phyloP scores from a whole-genome alignment of 352 stramenopile genomes.

The Globisporangium splendens region DNA sequence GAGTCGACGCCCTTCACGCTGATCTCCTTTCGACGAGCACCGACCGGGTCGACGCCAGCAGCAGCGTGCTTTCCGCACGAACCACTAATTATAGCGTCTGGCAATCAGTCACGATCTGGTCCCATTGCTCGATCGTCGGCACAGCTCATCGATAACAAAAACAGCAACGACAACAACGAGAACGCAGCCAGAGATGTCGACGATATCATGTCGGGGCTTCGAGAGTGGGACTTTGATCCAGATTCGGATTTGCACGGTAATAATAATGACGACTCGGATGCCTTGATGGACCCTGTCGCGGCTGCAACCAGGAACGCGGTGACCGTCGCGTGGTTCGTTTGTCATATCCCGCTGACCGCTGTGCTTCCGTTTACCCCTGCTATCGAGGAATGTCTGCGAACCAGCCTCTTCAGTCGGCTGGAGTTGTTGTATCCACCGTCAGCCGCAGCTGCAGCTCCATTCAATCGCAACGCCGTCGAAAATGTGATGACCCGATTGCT shows the following conservation, averaged over 20 bases:
- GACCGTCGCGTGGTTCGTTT: background rate
- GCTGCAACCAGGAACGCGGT: background rate
- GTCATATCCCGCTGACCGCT: background rate
- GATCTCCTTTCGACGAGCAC: constrained; percentile 1
- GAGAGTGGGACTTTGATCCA: too few species aligned
- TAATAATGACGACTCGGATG: background rate
- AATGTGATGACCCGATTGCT: too few species aligned
- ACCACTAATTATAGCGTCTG: too few species aligned
- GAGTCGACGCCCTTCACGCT: constrained; percentile 4
- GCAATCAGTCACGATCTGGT: too few species aligned
- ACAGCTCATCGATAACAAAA: background rate
- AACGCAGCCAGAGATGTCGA: too few species aligned
- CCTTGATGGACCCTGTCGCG: background rate
- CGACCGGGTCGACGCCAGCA: background rate
- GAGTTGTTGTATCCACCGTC: too few species aligned
- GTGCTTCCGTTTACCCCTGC: background rate
- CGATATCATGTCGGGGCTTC: too few species aligned
- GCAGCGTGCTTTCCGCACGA: background rate
- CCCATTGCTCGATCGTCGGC: background rate
- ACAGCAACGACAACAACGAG: background rate
- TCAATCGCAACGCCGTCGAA: too few species aligned
- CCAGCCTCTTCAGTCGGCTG: background rate
- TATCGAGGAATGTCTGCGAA: background rate
- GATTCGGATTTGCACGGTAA: background rate
- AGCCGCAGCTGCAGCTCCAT: too few species aligned